phyloP scores from a whole-genome alignment of 306 rosid genomes.

The Betula pendula region DNA sequence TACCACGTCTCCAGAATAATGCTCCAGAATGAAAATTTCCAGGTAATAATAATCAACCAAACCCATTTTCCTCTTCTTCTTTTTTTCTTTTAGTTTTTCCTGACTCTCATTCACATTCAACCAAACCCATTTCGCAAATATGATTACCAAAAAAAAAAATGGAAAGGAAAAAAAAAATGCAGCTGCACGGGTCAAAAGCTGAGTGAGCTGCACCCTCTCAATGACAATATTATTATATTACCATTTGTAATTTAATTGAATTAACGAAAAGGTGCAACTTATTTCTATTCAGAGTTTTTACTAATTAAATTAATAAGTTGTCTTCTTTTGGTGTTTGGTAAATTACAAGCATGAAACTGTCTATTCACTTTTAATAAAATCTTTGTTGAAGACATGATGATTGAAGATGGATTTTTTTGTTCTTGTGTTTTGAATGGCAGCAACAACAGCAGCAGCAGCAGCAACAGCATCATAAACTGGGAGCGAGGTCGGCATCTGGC shows the following conservation, averaged over 20 bases:
- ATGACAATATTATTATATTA: too few species aligned
- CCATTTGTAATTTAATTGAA: too few species aligned
- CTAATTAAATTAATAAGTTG: too few species aligned
- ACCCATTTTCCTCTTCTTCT: constrained; percentile 2
- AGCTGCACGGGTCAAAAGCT: too few species aligned
- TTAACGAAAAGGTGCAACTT: neutral
- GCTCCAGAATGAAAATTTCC: constrained; percentile 75
- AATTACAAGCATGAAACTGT: constrained; percentile 41
- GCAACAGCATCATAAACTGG: constrained; percentile 78
- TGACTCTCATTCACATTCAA: too few species aligned
- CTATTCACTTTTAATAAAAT: constrained; percentile 46
- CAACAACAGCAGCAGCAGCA: constrained; percentile 43
- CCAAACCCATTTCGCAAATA: too few species aligned
- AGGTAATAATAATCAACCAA: constrained; percentile 47
- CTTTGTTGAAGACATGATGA: constrained; percentile 49
- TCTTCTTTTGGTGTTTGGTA: constrained; percentile 20
- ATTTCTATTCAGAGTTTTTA: neutral
- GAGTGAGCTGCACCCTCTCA: too few species aligned
- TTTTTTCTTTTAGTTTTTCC: too few species aligned
- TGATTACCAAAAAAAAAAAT: too few species aligned
- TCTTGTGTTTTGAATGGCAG: constrained; percentile 36
- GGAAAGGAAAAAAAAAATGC: too few species aligned
- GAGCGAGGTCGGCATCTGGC: constrained; percentile 90
- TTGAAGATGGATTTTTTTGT: constrained; percentile 26
- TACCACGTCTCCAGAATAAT: constrained; percentile 65